Percentiles rank a stretch among this genome's conserved stretches.
phyloP scores from a whole-genome alignment of 148 eudicot species.

The Amaranthus palmeri region DNA sequence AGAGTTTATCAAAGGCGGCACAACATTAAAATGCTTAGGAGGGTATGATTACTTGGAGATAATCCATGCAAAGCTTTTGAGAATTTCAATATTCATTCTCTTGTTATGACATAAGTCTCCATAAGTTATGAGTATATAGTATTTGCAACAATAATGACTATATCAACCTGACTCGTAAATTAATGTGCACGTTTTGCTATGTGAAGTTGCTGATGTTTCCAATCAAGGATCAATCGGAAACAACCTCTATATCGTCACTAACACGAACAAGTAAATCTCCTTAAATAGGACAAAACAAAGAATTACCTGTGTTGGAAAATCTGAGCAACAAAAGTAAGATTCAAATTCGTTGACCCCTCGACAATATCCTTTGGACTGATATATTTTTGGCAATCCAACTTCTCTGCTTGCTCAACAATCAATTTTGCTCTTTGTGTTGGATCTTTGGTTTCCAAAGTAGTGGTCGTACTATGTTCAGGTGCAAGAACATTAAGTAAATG shows the following conservation, averaged over 20 bases:
- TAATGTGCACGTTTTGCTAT: too few species aligned
- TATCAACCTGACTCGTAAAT: too few species aligned
- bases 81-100: too few species aligned
- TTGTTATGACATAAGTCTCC: too few species aligned
- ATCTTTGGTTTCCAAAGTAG: constrained; percentile 55
- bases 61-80: too few species aligned
- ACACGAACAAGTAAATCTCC: neutral
- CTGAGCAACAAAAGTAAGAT: constrained; percentile 83
- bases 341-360: constrained; percentile 78
- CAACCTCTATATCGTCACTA: neutral
- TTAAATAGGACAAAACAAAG: constrained; percentile 5
- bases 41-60: too few species aligned
- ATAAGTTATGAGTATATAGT: too few species aligned
- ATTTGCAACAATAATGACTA: too few species aligned
- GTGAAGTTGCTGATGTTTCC: too few species aligned
- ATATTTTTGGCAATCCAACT: constrained; percentile 64
- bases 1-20: too few species aligned
- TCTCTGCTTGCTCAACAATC: constrained; percentile 74
- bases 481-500: constrained; percentile 80
- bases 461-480: constrained; percentile 54
- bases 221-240: too few species aligned
- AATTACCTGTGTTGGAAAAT: constrained; percentile 74
- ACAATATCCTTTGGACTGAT: constrained; percentile 72
- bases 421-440: constrained; percentile 69
- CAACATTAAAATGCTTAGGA: too few species aligned